Conservation (phyloP, 129 eudicot genomes). For the Chrysanthemum seticuspe region DNA sequence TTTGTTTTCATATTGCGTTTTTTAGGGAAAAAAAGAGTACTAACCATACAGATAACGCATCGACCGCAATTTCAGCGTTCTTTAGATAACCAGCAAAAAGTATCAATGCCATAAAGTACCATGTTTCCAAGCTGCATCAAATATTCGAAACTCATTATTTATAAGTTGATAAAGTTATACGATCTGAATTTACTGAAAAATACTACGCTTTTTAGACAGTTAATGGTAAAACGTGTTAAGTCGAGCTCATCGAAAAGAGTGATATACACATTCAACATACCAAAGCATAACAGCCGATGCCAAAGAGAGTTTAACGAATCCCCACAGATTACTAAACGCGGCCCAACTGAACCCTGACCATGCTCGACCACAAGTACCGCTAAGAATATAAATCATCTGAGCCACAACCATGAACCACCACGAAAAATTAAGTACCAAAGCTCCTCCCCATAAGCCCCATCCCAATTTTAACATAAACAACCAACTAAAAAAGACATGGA, state of each 20-base stretch:
- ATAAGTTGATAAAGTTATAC: neutral
- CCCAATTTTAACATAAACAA: slow-evolving; percentile 34
- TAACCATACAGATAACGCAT: slow-evolving; percentile 57
- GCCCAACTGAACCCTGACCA: slow-evolving; percentile 50
- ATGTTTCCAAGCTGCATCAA: slow-evolving; percentile 33
- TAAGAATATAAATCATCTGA: slow-evolving; percentile 29
- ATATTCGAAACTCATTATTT: neutral
- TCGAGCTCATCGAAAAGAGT: no score
- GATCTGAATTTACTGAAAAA: neutral
- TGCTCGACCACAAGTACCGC: slow-evolving; percentile 42
- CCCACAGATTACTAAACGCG: slow-evolving; percentile 47
- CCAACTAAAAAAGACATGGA: slow-evolving; percentile 43
- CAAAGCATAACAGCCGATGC: slow-evolving; percentile 58
- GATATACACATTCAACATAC: slow-evolving; percentile 18
- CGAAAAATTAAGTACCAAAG: slow-evolving; percentile 37
- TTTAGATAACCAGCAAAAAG: slow-evolving; percentile 46
- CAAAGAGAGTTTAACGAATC: slow-evolving; percentile 42
- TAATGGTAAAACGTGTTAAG: no score
- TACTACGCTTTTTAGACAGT: no score
- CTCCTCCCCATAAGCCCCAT: slow-evolving; percentile 47
- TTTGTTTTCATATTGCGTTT: no score
- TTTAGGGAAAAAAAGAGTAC: neutral
- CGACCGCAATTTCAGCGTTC: slow-evolving; percentile 47
- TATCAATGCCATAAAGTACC: slow-evolving; percentile 46
- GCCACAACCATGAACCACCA: slow-evolving; percentile 60